Percentiles rank a stretch among this genome's conserved stretches.
phyloP scores from a whole-genome alignment of 1,284 basidiomycete species.

The Hemileia vastatrix region DNA sequence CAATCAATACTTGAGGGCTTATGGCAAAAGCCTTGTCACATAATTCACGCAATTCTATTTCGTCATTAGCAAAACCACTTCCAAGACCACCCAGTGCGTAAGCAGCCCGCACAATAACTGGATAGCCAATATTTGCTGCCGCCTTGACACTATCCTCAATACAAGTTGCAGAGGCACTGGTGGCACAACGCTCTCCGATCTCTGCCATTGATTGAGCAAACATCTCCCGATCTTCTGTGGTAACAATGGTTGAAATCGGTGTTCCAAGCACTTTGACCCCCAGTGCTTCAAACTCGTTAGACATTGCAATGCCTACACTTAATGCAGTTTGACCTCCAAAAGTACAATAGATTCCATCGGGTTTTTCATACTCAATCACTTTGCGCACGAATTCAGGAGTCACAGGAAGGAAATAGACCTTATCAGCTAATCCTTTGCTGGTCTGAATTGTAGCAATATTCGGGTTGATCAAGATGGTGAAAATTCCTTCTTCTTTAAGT shows the following conservation, averaged over 20 bases:
- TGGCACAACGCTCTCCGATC: constrained; percentile 90
- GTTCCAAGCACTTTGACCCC: constrained; percentile 92
- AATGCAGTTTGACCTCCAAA: constrained; percentile 98
- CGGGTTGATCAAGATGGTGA: constrained; percentile 95
- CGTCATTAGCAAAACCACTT: constrained; percentile 85
- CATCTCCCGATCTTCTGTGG: constrained; percentile 89
- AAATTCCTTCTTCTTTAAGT: constrained; percentile 95
- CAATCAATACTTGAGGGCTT: constrained; percentile 90
- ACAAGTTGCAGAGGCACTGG: constrained; percentile 69
- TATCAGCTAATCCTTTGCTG: constrained; percentile 91
- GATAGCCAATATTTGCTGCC: constrained; percentile 82
- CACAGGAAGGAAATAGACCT: constrained; percentile 97
- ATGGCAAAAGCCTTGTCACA: constrained; percentile 93
- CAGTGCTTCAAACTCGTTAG: constrained; percentile 73
- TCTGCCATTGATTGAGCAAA: constrained; percentile 91
- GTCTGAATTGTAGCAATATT: constrained; percentile 99
- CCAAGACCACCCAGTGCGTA: constrained; percentile 93
- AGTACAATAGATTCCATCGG: constrained; percentile 96
- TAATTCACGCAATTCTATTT: constrained; percentile 71
- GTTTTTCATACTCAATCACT: constrained; percentile 96
- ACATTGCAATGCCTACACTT: constrained; percentile 92
- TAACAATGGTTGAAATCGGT: constrained; percentile 93
- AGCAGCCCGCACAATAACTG: constrained; percentile 92
- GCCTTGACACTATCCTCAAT: constrained; percentile 73
- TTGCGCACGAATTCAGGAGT: constrained; percentile 96